Evolutionary conservation across 2,329 filamentous ascomycete species (phyloP).

Genomic region (Calonectria henricotiae): DNA sequence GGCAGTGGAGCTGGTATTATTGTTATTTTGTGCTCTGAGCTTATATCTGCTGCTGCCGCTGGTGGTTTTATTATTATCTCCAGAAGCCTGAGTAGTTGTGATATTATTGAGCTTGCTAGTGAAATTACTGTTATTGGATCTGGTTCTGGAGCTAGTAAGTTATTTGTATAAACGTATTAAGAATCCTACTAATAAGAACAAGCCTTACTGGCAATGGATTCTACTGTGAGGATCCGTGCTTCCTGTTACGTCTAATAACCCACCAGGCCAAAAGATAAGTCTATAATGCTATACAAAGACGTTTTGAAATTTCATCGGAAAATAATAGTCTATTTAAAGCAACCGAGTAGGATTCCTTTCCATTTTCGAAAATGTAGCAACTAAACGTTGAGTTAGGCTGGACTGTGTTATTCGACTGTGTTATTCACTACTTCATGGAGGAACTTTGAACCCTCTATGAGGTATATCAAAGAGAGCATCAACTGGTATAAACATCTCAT

Average conservation of each 20-base stretch:
- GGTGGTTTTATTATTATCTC: slow-evolving; percentile 64
- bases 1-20: slow-evolving; percentile 62
- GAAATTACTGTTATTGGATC: slow-evolving; percentile 68
- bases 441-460: too few relatives aligned
- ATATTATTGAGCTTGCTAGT: slow-evolving; percentile 62
- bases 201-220: slow-evolving; percentile 60
- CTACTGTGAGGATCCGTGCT: not conserved
- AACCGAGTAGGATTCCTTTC: too few relatives aligned
- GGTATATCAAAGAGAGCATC: too few relatives aligned
- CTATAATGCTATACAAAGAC: too few relatives aligned
- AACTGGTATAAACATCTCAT: too few relatives aligned
- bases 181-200: slow-evolving; percentile 28
- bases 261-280: too few relatives aligned
- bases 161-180: not conserved
- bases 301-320: too few relatives aligned
- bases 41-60: slow-evolving; percentile 58
- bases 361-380: too few relatives aligned
- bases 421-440: too few relatives aligned
- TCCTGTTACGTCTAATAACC: too few relatives aligned
- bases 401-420: too few relatives aligned
- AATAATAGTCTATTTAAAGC: not conserved
- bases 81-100: slow-evolving; percentile 60
- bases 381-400: too few relatives aligned
- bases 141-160: slow-evolving; percentile 57
- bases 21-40: slow-evolving; percentile 63